A percentile compares a stretch with the other conserved stretches of the same genome.
Conservation (phyloP, 306 rosid species). For the Dicorynia guianensis region DNA sequence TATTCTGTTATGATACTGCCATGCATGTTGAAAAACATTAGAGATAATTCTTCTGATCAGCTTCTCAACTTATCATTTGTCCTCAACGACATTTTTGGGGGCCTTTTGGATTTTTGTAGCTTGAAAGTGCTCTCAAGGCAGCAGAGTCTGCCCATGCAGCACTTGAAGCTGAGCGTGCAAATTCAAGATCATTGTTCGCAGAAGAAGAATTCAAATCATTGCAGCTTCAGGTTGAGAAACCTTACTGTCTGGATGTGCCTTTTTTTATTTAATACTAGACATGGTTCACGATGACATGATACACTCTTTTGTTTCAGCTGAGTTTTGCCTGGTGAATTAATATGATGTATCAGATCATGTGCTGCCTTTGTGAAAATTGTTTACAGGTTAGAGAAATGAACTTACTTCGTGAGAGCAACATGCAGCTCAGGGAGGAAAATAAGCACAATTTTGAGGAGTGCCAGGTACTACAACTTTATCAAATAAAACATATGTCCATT, state of each 20-base stretch:
- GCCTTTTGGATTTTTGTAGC: conserved; percentile 52
- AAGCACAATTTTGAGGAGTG: conserved; percentile 97
- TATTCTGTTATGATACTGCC: too few relatives aligned
- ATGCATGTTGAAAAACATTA: too few relatives aligned
- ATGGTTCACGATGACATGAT: conserved; percentile 6
- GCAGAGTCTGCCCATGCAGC: conserved; percentile 79
- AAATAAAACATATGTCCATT: neutral
- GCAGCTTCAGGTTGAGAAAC: conserved; percentile 79
- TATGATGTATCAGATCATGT: conserved; percentile 13
- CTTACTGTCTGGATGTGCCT: neutral
- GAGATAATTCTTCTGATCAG: neutral
- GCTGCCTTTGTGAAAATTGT: conserved; percentile 25
- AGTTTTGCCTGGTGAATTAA: neutral
- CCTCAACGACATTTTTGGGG: conserved; percentile 11
- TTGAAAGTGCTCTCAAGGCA: conserved; percentile 85
- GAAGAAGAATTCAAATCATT: conserved; percentile 92
- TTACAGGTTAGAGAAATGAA: conserved; percentile 86
- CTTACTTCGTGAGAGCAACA: conserved; percentile 96
- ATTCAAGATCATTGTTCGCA: conserved; percentile 75
- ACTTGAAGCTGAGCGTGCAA: conserved; percentile 78
- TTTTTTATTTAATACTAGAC: neutral
- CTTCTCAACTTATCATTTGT: neutral
- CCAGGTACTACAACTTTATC: conserved; percentile 60
- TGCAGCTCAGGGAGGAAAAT: conserved; percentile 97
- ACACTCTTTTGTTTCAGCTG: neutral